Evolutionary conservation across 2,329 filamentous ascomycete species (phyloP), one percentile per base, ranked within the genome.

Genomic region (Cyphellophora attinorum): DNA sequence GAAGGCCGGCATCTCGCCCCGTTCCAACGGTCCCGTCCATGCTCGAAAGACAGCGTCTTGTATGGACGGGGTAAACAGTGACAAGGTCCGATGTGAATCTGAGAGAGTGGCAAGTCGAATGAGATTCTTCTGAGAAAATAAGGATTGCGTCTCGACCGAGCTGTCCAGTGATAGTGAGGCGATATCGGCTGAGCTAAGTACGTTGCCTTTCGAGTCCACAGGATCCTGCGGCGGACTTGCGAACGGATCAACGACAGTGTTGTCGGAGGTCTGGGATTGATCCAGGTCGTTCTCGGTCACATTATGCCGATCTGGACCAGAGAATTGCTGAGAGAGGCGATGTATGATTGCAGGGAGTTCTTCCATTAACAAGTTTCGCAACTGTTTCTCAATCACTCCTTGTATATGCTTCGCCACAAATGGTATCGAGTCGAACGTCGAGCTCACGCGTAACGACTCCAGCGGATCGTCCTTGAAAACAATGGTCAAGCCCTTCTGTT

Each of bases 391-490:
- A 50, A 98, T 98, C 41, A 89, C 93, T 56, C 85, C 82, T 55
- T 98, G 91, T 37, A 98, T 67, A 58, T 96, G 96, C 59, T 98
- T 88, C 48, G 91, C 81, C 43, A 98, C 91, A 54, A 98, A 98
- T 29, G 91, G 89, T 52, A 98, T 98, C 10, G 89, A 94, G 64
- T 98, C 91, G 60, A 98, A 98, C 29, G 91, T 98, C 48, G 89
- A 96, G 1, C 89, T 96, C 47, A 98, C 91, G 65, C 95, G 96
- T 52, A 98, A 77, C 4, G 89, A 95, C 57, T 98, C 91, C 42
- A 98, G 76, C 4, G 91, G 91, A 56, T 98, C 91, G 72, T 98
- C 96, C 51, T 91, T 81, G 58, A 98, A 98, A 29, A 98, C 91
- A 31, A 98, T 71, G 2, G 91, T 98, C 38, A 98, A 72, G 13